phyloP scores from a whole-genome alignment of 1,284 basidiomycete species.

The Apiotrichum sp. region DNA sequence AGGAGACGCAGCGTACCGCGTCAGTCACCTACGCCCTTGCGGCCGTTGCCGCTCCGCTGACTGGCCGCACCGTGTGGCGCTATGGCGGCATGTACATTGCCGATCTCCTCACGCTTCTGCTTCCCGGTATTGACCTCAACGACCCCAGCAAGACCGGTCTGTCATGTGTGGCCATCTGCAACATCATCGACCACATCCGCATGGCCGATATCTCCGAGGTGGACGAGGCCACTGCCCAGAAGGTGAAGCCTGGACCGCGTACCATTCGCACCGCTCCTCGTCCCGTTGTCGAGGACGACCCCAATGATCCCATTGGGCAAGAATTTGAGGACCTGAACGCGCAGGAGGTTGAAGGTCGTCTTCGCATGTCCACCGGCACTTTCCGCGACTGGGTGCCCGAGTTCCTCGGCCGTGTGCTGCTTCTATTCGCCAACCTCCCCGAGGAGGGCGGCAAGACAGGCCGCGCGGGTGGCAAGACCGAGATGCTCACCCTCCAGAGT shows the following conservation, averaged over 20 bases:
- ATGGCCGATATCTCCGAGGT: constrained; percentile 50
- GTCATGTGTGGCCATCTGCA: constrained; percentile 55
- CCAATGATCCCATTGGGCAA: constrained; percentile 33
- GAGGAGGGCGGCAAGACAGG: constrained; percentile 57
- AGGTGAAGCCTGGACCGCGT: constrained; percentile 21
- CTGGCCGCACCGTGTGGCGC: constrained; percentile 67
- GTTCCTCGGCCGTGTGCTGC: constrained; percentile 77
- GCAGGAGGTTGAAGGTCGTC: constrained; percentile 36
- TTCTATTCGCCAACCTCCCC: constrained; percentile 85
- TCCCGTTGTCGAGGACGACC: constrained; percentile 33
- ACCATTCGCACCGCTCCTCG: constrained; percentile 24
- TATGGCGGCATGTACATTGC: constrained; percentile 80
- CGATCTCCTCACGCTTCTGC: constrained; percentile 79
- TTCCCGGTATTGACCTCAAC: constrained; percentile 70
- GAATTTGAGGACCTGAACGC: constrained; percentile 35
- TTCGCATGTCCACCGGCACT: constrained; percentile 38
- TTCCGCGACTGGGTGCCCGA: constrained; percentile 75
- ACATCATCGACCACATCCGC: constrained; percentile 70
- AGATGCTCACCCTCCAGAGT: constrained; percentile 36
- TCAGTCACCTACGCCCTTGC: constrained; percentile 85
- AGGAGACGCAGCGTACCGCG: constrained; percentile 88
- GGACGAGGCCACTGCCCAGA: constrained; percentile 17
- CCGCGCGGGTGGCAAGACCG: constrained; percentile 47
- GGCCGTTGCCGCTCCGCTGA: constrained; percentile 69
- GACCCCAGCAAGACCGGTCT: constrained; percentile 77